A percentile compares a stretch with the other conserved stretches of the same genome.
Conservation (phyloP, 2,329 filamentous ascomycete genomes). For the Aspergillus amoenus region DNA sequence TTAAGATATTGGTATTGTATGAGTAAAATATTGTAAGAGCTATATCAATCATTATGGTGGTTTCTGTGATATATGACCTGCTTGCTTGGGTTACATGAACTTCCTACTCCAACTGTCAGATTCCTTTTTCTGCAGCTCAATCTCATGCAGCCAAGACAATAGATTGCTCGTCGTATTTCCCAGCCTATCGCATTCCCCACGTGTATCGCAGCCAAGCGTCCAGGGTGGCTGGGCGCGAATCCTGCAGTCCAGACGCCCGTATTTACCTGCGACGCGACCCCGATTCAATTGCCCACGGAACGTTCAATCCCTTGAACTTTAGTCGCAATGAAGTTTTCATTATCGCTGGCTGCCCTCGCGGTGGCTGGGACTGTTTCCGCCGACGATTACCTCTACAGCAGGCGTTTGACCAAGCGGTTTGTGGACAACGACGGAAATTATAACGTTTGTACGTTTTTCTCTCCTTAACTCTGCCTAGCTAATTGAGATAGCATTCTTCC, state of each 20-base stretch:
- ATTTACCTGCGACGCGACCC: not conserved
- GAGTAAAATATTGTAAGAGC: too few species aligned
- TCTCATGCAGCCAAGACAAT: too few species aligned
- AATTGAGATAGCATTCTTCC: conserved; percentile 2
- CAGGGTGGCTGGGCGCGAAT: not conserved
- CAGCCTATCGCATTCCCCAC: not conserved
- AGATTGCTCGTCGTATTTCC: too few species aligned
- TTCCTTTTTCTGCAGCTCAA: too few species aligned
- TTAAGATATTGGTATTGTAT: too few species aligned
- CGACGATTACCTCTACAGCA: conserved; percentile 8
- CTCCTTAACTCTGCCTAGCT: not conserved
- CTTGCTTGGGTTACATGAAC: too few species aligned
- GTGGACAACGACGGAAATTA: conserved; percentile 4
- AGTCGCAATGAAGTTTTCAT: not conserved
- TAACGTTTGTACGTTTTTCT: not conserved
- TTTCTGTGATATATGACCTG: too few species aligned
- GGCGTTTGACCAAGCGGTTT: not conserved
- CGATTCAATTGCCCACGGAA: not conserved
- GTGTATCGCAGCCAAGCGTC: not conserved
- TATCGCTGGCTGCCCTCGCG: conserved; percentile 4
- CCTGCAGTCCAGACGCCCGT: too few species aligned
- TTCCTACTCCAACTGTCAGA: too few species aligned
- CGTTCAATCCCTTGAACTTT: too few species aligned
- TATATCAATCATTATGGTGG: too few species aligned
- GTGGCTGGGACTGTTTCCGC: not conserved